These are phyloP conservation scores for Sanguinoderma infundibulare DNA, from an alignment of 1,284 basidiomycete species.

Conservation along the genomic window DNA sequence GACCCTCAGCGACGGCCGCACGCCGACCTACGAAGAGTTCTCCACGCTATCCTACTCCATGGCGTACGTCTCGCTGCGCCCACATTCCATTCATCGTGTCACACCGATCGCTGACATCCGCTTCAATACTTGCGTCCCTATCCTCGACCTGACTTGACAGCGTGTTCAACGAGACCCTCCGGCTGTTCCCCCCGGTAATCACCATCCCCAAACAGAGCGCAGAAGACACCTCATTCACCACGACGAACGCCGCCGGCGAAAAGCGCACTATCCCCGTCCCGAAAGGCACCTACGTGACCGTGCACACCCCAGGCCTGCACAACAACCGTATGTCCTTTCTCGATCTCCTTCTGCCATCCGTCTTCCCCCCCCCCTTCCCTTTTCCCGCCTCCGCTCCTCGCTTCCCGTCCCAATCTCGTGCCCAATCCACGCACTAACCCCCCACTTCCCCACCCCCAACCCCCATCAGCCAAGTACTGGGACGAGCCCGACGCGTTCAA, in stretches of 20 bases:
- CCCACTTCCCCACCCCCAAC: not conserved
- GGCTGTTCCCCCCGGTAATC: slow-evolving; percentile 59
- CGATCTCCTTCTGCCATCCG: not conserved
- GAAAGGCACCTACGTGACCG: slow-evolving; percentile 44
- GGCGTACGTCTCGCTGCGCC: slow-evolving; percentile 41
- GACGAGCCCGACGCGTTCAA: slow-evolving; percentile 42
- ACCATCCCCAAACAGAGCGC: slow-evolving; percentile 44
- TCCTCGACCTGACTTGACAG: slow-evolving; percentile 46
- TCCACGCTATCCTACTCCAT: slow-evolving; percentile 46
- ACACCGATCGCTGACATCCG: not conserved
- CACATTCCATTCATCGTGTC: not conserved
- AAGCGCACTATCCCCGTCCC: slow-evolving; percentile 48
- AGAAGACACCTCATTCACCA: slow-evolving; percentile 49
- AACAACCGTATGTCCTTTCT: slow-evolving; percentile 35
- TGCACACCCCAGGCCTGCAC: slow-evolving; percentile 52
- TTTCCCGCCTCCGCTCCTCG: not conserved
- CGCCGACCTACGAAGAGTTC: slow-evolving; percentile 57
- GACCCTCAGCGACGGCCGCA: not conserved
- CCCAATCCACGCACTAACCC: not conserved
- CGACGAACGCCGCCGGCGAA: slow-evolving; percentile 44
- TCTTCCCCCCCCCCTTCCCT: not conserved
- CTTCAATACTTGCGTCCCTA: slow-evolving; percentile 31
- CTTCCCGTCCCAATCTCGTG: not conserved
- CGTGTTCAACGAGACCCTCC: slow-evolving; percentile 61
- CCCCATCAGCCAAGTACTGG: slow-evolving; percentile 44